A percentile compares a stretch with the other conserved stretches of the same genome.
These are phyloP conservation scores for Claviceps quebecensis DNA, from an alignment of 2,329 filamentous ascomycete genomes.

Conservation along the genomic window DNA sequence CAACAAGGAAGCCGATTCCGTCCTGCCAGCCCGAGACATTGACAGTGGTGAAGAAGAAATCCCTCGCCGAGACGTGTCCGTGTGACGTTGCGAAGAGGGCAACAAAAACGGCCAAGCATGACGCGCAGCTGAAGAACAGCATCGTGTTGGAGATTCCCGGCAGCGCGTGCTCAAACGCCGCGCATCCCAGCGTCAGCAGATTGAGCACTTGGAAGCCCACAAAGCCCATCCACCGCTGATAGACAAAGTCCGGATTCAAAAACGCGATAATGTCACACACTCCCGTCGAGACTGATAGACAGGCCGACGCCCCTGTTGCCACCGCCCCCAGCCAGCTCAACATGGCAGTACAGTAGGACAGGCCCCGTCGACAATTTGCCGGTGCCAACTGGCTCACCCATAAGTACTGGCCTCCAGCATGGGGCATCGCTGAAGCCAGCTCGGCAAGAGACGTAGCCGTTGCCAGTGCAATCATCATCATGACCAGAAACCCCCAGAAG, in stretches of 20 bases:
- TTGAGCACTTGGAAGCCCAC: slow-evolving; percentile 15
- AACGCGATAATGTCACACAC: slow-evolving; percentile 12
- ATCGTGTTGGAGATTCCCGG: slow-evolving; percentile 14
- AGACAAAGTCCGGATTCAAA: slow-evolving; percentile 12
- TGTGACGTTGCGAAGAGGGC: slow-evolving; percentile 14
- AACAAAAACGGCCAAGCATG: slow-evolving; percentile 12
- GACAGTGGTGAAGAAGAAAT: slow-evolving; percentile 11
- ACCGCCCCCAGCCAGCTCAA: slow-evolving; percentile 16
- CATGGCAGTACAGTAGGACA: slow-evolving; percentile 13
- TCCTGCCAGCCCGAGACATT: slow-evolving; percentile 14
- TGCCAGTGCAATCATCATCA: slow-evolving; percentile 12
- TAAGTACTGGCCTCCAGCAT: slow-evolving; percentile 16
- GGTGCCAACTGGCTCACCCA: slow-evolving; percentile 14
- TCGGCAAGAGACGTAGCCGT: slow-evolving; percentile 15
- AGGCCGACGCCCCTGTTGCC: slow-evolving; percentile 12
- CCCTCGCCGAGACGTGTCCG: slow-evolving; percentile 7
- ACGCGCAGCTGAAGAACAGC: slow-evolving; percentile 14
- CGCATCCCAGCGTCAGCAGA: slow-evolving; percentile 9
- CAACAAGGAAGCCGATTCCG: slow-evolving; percentile 16
- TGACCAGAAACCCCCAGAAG: slow-evolving; percentile 15
- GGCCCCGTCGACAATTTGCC: slow-evolving; percentile 4
- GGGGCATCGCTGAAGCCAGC: slow-evolving; percentile 15
- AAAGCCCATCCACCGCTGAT: slow-evolving; percentile 16
- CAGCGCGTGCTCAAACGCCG: slow-evolving; percentile 13
- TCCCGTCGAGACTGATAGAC: slow-evolving; percentile 12